phyloP scores from a whole-genome alignment of 192 early-diverging fungal genomes.

The Gaertneriomyces semiglobifer region DNA sequence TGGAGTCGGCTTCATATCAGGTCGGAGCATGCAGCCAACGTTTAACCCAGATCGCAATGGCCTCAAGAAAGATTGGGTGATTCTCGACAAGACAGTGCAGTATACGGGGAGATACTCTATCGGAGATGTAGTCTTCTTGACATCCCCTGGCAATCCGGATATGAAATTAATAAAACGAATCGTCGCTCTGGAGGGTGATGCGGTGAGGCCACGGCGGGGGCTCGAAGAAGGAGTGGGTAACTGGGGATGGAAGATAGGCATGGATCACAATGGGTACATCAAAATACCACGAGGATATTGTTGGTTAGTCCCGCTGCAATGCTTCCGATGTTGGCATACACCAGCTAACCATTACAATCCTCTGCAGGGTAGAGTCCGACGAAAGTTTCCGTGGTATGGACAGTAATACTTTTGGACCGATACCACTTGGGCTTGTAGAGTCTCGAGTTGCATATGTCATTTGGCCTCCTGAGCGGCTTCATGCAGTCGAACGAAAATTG shows the following conservation, averaged over 20 bases:
- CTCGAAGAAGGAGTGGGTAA: slow-evolving; percentile 14
- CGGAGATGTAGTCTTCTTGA: slow-evolving; percentile 44
- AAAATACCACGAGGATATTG: slow-evolving; percentile 73
- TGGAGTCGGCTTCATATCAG: slow-evolving; percentile 16
- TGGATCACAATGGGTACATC: slow-evolving; percentile 35
- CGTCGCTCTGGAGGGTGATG: slow-evolving; percentile 77
- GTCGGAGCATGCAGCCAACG: slow-evolving; percentile 30
- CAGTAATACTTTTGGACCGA: slow-evolving; percentile 75
- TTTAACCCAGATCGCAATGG: slow-evolving; percentile 28
- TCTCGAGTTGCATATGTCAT: slow-evolving; percentile 58
- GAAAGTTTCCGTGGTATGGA: slow-evolving; percentile 69
- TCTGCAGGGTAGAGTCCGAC: no score
- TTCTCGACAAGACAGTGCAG: slow-evolving; percentile 20
- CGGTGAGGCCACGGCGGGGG: slow-evolving; percentile 46
- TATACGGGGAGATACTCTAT: background rate
- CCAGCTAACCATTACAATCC: no score
- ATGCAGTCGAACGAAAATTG: slow-evolving; percentile 34
- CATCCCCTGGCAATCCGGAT: slow-evolving; percentile 65
- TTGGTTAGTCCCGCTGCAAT: slow-evolving; percentile 56
- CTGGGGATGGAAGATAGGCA: background rate
- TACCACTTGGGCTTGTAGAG: slow-evolving; percentile 67
- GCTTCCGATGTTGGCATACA: no score
- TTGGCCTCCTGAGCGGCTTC: slow-evolving; percentile 68
- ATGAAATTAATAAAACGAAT: slow-evolving; percentile 77
- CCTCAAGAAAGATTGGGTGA: slow-evolving; percentile 23